Conservation (phyloP, 441 rosid genomes). For the Gossypium gossypioides region DNA sequence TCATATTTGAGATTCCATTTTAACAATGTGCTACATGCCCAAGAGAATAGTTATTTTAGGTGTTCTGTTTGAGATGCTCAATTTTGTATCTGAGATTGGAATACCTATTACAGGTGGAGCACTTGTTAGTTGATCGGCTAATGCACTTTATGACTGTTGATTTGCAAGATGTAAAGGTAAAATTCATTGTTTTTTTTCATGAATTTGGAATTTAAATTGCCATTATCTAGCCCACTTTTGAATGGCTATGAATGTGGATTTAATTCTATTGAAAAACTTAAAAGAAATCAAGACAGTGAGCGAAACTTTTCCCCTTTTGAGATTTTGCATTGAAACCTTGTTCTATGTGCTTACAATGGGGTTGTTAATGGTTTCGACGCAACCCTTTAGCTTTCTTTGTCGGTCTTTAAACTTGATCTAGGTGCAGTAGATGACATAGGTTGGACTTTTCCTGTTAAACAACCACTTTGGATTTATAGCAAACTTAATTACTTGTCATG, state of each 20-base stretch:
- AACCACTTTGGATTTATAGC: not conserved
- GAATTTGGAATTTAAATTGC: slow-evolving; percentile 4
- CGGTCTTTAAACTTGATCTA: not conserved
- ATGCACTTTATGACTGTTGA: slow-evolving; percentile 54
- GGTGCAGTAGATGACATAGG: not conserved
- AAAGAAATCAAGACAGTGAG: not conserved
- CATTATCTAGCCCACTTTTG: not conserved
- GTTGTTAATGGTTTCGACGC: not conserved
- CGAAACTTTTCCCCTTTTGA: not conserved
- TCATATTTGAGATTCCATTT: not conserved
- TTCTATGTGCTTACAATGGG: not conserved
- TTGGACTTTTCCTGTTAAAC: not conserved
- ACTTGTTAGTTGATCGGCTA: slow-evolving; percentile 63
- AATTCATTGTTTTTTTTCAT: not conserved
- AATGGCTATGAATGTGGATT: not conserved
- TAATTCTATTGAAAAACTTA: not conserved
- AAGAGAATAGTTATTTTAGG: not conserved
- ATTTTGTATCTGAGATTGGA: slow-evolving; percentile 9
- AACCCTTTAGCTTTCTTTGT: not conserved
- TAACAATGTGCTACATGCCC: not conserved
- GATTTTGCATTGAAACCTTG: not conserved
- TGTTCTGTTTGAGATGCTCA: slow-evolving; percentile 5
- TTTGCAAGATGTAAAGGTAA: slow-evolving; percentile 73
- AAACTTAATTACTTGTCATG: not conserved
- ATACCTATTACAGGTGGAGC: slow-evolving; percentile 56